Evolutionary conservation across 306 rosid species (phyloP), one percentile per base, ranked within the genome.

Genomic region (Vigna reflexopilosa): DNA sequence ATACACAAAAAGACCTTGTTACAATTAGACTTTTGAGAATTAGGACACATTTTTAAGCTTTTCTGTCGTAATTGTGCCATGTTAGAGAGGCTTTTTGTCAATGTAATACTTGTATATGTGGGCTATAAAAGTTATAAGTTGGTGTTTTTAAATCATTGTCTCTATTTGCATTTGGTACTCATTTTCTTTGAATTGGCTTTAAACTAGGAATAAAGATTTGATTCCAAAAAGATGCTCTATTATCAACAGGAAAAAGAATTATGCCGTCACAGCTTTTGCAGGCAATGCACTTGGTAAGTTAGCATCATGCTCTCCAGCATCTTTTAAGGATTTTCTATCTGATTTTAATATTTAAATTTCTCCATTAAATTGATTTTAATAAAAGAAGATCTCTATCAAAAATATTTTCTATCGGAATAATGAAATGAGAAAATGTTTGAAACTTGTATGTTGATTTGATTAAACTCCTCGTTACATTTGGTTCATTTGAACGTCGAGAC

Each of bases 151-250:
- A 73, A 57, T 24, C 36, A 22, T 56, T 5, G 52, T 50, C 68
- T 52, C 72, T 22, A 5, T 45, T 67, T 74, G 40, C 69, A 42
- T 22, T 65, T 34, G 34, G n/a, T 61, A 48, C 32, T 77, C 16
- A 50, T 9, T 49, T 19, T 56, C 14, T 28, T 63, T 72, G 44
- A 49, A 6, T 38, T 77, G 77, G 19, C 40, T 73, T 56, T 54
- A 38, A 6, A 67, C 40, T 51, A 86, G 89, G 89, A 51, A 34
- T 64, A 83, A 28, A 80, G 54, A 69, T 77, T 64, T 73, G 70
- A 69, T 30, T 55, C 62, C 45, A 6, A 16, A 63, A 77, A 77
- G 83, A 67, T 38, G 51, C 17, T 8, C 38, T 48, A 10, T 74
- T 47, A 50, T 63, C 78, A 1, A 9, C 73, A 49, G 32, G 72